Base-by-base conservation (phyloP, 495 filamentous ascomycete genomes). In the Penicillium silybi region DNA sequence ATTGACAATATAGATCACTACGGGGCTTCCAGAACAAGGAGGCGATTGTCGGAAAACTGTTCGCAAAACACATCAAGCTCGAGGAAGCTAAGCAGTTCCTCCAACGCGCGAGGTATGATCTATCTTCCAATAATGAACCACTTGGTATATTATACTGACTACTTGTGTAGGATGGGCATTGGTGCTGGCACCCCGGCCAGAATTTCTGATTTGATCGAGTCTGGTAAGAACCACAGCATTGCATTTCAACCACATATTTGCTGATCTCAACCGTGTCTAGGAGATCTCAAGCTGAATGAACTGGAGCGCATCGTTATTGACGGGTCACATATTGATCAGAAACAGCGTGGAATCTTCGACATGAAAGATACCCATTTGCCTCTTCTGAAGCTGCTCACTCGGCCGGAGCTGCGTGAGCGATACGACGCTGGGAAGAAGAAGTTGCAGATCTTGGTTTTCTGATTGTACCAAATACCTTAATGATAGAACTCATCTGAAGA, bases 11-110 rank as follows among this genome's bases (percentile, higher is more conserved):
- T 27, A 90, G 90, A 57, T 79, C 83, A 5, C 71, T 97, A 16
- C 83, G 88, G 29, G 78, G 80, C 46, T 95, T 90, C 62, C 86
- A 90, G 58, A 85, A 77, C 13, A 91, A 92, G 65, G 81, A 87
- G 18, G 82, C 78, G 22, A 74, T 77, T 40, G 84, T 97, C 2
- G 90, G 87, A 19, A 98, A 98, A 68, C 76, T 97, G 44, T 98
- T 98, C 67, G 92, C 95, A 7, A 98, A 98, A 65, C 93, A 98
- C 56, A 96, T 98, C 73, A 98, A 98, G 70, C 57, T 98, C 6
- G 80, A 88, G 46, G 95, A 97, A 55, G 87, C 90, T 16, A 83
- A 92, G 48, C 79, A 87, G 43, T 87, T 86, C 67, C 80, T 92
- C 15, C 69, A 73, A 68, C 89, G 70, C 71, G 80, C 67, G 52